Conservation (phyloP, 805 yeast species). For the Zygosaccharomyces rouxii region DNA sequence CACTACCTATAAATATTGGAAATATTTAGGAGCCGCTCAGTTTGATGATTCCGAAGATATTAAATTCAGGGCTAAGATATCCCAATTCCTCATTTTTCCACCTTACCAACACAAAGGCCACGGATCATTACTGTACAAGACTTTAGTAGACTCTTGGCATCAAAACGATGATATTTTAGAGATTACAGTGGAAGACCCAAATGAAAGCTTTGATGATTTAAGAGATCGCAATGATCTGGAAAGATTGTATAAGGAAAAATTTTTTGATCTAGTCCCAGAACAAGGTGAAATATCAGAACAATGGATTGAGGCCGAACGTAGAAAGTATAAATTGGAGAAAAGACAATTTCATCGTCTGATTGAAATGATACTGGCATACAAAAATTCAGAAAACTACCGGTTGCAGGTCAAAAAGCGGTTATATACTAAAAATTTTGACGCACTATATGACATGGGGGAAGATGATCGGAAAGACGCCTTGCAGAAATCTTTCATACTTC, state of each 20-base stretch:
- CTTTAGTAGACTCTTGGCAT: slow-evolving; percentile 53
- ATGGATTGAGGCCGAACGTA: slow-evolving; percentile 42
- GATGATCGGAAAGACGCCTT: slow-evolving; percentile 63
- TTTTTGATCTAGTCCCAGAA: slow-evolving; percentile 33
- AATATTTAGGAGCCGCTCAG: slow-evolving; percentile 50
- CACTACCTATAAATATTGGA: slow-evolving; percentile 82
- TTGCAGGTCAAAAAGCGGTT: slow-evolving; percentile 69
- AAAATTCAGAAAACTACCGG: slow-evolving; percentile 41
- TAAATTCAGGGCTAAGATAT: slow-evolving; percentile 62
- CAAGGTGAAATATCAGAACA: slow-evolving; percentile 21
- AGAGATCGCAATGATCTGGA: slow-evolving; percentile 77
- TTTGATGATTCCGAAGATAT: slow-evolving; percentile 43
- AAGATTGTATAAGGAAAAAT: slow-evolving; percentile 39
- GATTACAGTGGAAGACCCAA: slow-evolving; percentile 91
- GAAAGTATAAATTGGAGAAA: slow-evolving; percentile 55
- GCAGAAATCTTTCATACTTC: slow-evolving; percentile 64
- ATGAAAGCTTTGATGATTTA: slow-evolving; percentile 84
- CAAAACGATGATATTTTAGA: slow-evolving; percentile 52
- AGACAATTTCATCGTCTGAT: slow-evolving; percentile 73
- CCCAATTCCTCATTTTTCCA: slow-evolving; percentile 83
- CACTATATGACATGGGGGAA: slow-evolving; percentile 60
- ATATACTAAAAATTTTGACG: slow-evolving; percentile 75
- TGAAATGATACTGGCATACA: slow-evolving; percentile 61
- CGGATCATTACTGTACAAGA: slow-evolving; percentile 63
- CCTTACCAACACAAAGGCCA: slow-evolving; percentile 71